phyloP scores from a whole-genome alignment of 805 yeast species.

The Pichia thaimueangensis region DNA sequence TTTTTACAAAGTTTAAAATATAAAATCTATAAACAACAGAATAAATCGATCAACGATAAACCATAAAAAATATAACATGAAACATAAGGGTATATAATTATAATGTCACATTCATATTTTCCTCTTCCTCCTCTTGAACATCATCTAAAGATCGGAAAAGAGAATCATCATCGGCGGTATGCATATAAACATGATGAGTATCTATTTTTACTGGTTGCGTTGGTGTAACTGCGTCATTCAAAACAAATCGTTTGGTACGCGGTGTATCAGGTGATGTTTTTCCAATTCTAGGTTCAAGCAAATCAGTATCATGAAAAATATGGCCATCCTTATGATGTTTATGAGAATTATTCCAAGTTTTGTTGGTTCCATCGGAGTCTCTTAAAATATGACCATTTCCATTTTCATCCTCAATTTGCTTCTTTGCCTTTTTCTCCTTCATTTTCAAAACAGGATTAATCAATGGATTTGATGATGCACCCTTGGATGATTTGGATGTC shows the following conservation, averaged over 20 bases:
- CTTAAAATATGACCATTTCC: conserved; percentile 10
- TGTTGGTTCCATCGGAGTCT: background rate
- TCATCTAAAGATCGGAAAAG: conserved; percentile 7
- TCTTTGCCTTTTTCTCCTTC: background rate
- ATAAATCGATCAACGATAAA: too few relatives aligned
- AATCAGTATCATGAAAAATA: conserved; percentile 22
- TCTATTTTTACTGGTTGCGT: too few relatives aligned
- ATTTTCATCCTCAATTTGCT: background rate
- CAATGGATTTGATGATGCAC: conserved; percentile 9
- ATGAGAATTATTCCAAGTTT: conserved; percentile 9
- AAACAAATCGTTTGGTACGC: background rate
- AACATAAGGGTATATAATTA: too few relatives aligned
- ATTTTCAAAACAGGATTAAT: conserved; percentile 9
- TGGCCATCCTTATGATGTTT: conserved; percentile 12
- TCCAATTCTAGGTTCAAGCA: conserved; percentile 13
- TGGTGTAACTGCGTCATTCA: too few relatives aligned
- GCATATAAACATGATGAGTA: too few relatives aligned
- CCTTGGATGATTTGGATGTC: conserved; percentile 4
- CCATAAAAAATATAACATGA: too few relatives aligned
- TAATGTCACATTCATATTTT: too few relatives aligned
- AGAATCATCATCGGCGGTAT: conserved; percentile 4
- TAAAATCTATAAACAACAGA: too few relatives aligned
- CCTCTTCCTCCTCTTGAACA: conserved; percentile 4
- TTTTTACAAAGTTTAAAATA: too few relatives aligned
- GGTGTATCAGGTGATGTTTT: background rate